Conservation (phyloP, 202 grass and related monocot species). For the Carex sylvatica region DNA sequence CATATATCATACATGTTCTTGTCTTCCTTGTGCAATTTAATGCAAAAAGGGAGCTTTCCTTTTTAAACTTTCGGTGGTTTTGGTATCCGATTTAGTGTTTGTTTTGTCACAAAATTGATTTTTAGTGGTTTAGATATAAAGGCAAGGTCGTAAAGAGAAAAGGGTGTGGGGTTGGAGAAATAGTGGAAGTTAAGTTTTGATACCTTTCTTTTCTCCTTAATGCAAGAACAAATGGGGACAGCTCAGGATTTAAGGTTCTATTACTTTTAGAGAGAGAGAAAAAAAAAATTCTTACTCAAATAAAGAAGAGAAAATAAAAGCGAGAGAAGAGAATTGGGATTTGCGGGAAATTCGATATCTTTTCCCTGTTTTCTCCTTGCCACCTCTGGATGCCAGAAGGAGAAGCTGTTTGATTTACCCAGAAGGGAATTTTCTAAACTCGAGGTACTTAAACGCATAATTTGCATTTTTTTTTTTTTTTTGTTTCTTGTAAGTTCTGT, state of each 20-base stretch:
- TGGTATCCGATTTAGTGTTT: neutral
- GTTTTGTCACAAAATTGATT: neutral
- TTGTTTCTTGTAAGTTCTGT: neutral
- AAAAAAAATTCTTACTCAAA: neutral
- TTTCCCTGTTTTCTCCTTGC: conserved; percentile 10
- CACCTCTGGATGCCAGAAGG: neutral
- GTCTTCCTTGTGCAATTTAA: neutral
- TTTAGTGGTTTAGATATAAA: conserved; percentile 21
- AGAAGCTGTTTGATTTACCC: conserved; percentile 1
- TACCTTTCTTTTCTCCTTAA: conserved; percentile 31
- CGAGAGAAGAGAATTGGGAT: conserved; percentile 5
- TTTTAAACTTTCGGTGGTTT: conserved; percentile 18
- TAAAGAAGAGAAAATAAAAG: neutral
- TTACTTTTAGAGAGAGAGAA: conserved; percentile 26
- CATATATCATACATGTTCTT: neutral
- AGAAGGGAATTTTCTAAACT: conserved; percentile 5
- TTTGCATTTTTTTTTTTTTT: neutral
- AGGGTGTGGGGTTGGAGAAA: conserved; percentile 18
- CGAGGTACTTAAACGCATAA: conserved; percentile 4
- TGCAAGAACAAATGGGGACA: conserved; percentile 23
- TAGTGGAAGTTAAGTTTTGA: conserved; percentile 26
- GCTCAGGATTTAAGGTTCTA: conserved; percentile 18
- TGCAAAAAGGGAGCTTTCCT: neutral
- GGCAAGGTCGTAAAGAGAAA: conserved; percentile 18
- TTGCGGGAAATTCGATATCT: neutral